These are phyloP conservation scores for Inga laurina DNA, from an alignment of 306 rosid species.

Conservation along the genomic window DNA sequence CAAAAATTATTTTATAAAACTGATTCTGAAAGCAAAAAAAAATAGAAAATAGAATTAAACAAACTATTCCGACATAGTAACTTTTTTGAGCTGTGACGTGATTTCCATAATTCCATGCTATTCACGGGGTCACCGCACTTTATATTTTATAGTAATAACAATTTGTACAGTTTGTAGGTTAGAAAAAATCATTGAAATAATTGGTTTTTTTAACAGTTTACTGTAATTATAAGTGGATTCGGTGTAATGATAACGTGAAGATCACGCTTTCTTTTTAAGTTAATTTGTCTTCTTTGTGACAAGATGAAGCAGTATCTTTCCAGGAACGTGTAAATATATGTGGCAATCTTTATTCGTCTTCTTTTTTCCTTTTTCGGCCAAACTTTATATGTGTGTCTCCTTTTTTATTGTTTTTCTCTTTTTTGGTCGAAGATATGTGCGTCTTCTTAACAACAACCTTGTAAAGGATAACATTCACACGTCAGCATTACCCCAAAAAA, in stretches of 20 bases:
- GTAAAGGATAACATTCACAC: not conserved
- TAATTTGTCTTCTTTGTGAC: not conserved
- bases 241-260: not conserved
- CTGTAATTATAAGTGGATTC: no score
- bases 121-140: no score
- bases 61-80: no score
- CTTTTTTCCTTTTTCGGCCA: not conserved
- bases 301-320: not conserved
- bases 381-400: no score
- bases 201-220: not conserved
- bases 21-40: no score
- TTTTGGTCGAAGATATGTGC: not conserved
- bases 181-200: not conserved
- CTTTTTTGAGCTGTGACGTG: no score
- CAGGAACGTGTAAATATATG: not conserved
- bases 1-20: no score
- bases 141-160: not conserved
- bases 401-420: no score
- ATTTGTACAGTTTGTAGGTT: not conserved
- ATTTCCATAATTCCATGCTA: no score
- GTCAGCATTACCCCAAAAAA: not conserved
- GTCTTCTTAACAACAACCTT: not conserved
- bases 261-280: not conserved
- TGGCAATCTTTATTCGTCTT: not conserved
- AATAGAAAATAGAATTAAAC: no score